phyloP scores from a whole-genome alignment of 371 early-diverging fungal species.

The Rhizopus sp. region DNA sequence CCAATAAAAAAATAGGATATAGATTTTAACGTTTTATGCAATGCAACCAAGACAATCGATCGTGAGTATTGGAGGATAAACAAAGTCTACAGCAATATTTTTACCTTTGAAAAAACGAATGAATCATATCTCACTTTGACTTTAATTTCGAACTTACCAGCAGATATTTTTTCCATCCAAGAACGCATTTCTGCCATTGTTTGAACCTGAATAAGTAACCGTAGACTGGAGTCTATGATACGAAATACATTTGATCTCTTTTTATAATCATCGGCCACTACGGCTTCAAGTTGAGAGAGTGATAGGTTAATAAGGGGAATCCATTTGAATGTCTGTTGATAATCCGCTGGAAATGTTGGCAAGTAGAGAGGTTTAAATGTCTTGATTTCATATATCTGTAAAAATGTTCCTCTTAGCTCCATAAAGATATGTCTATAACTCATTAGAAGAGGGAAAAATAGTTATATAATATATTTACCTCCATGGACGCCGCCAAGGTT shows the following conservation, averaged over 20 bases:
- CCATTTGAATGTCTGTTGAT: constrained; percentile 8
- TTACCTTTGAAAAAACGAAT: not conserved
- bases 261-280: constrained; percentile 30
- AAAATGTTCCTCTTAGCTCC: constrained; percentile 36
- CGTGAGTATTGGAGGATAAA: not conserved
- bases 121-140: not conserved
- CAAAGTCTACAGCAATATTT: constrained; percentile 14
- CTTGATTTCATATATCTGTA: constrained; percentile 29
- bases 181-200: constrained; percentile 25
- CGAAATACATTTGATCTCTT: constrained; percentile 37
- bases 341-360: constrained; percentile 7
- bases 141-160: constrained; percentile 13
- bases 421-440: constrained; percentile 27
- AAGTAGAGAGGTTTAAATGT: constrained; percentile 7
- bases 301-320: constrained; percentile 16
- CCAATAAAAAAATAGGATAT: constrained; percentile 1
- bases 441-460: not conserved
- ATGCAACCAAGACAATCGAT: not conserved
- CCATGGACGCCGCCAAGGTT: constrained; percentile 29
- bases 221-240: constrained; percentile 22
- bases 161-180: constrained; percentile 48
- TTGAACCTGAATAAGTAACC: constrained; percentile 28
- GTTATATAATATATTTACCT: constrained; percentile 23
- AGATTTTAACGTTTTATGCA: too few relatives aligned
- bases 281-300: constrained; percentile 28